Evolutionary conservation across 352 stramenopile species (phyloP), one percentile per base, ranked within the genome.

Genomic region (Globisporangium camurandrum): DNA sequence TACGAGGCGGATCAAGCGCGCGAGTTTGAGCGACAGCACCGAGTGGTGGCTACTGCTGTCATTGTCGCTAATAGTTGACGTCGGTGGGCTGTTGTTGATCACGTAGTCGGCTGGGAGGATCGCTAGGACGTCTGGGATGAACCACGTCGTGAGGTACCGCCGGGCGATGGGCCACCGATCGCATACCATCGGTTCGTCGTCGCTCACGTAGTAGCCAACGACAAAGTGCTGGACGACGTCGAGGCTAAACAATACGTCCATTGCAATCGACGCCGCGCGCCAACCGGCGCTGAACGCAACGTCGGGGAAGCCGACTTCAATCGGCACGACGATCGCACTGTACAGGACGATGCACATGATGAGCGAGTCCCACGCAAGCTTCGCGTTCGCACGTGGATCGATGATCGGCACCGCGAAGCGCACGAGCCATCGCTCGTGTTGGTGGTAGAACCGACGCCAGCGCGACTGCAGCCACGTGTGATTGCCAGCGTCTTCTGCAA

Each of bases 261-360:
- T 59, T 5, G 60, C 48, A 23, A 69, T 51, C 16, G 56, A 63
- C 4, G 85, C 7, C 20, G 36, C 42, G 23, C 51, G 38, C 66
- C 54, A 73, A 10, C n/a, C 45, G 12, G 49, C 10, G 11, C 59
- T 48, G 0, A 84, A 52, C 36, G 75, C 57, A 12, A 90, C 46
- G 16, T 86, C 71, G 0, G 80, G 75, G 27, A 91, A 91, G 0
- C 80, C 71, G 3, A 91, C 73, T 46, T 89, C 71, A 14, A 91
- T 57, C 0, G 80, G 77, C 20, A 91, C 70, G 37, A 85, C 52
- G 11, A 91, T 64, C 7, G 77, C 75, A 17, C 75, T 87, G 52
- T 91, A 91, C 2, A 91, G 58, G 16, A 89, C 73, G 24, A 87
- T 56, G 6, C 72, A 14, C 75, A 91, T 91, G 48, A 89, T 63